These are phyloP conservation scores for Fusarium aywerte DNA, from an alignment of 2,329 filamentous ascomycete species.

Conservation along the genomic window DNA sequence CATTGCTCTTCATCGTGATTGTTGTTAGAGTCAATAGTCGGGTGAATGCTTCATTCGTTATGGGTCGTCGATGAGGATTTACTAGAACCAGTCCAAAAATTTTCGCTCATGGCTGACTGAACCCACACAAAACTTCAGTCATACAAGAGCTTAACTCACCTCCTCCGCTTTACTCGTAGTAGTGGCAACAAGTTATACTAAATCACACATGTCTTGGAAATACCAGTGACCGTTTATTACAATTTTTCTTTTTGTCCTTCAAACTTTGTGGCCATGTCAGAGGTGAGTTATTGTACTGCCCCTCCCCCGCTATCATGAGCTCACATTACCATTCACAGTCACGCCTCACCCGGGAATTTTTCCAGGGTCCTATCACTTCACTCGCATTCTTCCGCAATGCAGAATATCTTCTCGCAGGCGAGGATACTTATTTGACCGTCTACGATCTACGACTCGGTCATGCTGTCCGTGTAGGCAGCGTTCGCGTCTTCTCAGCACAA, in stretches of 20 bases:
- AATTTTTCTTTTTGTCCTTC: neutral
- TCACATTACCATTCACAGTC: conserved; percentile 21
- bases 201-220: neutral
- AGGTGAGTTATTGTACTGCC: conserved; percentile 33
- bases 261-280: conserved; percentile 25
- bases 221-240: neutral
- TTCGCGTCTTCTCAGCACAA: conserved; percentile 72
- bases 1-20: neutral
- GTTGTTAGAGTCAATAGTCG: neutral
- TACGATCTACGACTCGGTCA: conserved; percentile 56
- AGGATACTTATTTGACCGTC: conserved; percentile 68
- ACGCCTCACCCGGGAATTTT: conserved; percentile 51
- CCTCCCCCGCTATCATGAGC: conserved; percentile 44
- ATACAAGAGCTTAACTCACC: conserved; percentile 2
- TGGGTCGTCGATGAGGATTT: conserved; percentile 18
- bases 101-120: conserved; percentile 40
- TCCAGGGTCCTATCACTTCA: conserved; percentile 68
- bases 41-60: conserved; percentile 1
- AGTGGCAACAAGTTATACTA: neutral
- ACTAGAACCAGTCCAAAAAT: conserved; percentile 33
- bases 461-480: conserved; percentile 52
- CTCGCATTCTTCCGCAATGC: conserved; percentile 61
- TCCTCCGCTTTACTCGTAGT: neutral
- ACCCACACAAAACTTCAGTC: conserved; percentile 39
- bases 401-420: conserved; percentile 65